Evolutionary conservation across 306 rosid species (phyloP), one percentile per base, ranked within the genome.

Genomic region (Begonia masoniana): DNA sequence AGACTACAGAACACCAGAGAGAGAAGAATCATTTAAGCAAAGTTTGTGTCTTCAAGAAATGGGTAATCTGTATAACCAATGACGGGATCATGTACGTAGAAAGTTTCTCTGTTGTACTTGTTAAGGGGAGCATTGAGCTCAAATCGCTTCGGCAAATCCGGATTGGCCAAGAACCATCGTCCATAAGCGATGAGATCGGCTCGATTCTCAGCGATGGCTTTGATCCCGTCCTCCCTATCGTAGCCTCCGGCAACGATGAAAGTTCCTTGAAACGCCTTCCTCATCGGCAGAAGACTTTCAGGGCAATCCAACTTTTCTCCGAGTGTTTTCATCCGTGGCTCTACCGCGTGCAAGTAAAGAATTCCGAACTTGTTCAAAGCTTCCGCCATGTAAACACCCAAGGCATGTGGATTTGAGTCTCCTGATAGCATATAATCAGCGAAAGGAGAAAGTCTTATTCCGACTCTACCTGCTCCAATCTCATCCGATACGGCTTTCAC

Each of bases 321-420:
- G 47, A 31, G 26, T 47, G 60, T 13, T 75, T 61, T 3, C 94
- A 81, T 87, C 58, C 91, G 70, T 0, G 96, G 87, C 71, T 83
- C 94, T 36, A 78, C 61, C 26, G 72, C 55, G 17, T 83, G 87
- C 52, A 80, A 83, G 23, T 87, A 87, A 15, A 70, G 52, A 15
- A 83, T 61, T 3, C 74, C 77, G 14, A 55, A 63, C 35, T 78
- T 60, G 43, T 58, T 76, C 42, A 83, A 35, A n/a, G n/a, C n/a
- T n/a, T n/a, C n/a, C n/a, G n/a, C n/a, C n/a, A n/a, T n/a, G n/a
- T n/a, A n/a, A n/a, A n/a, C n/a, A n/a, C n/a, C n/a, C n/a, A n/a
- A n/a, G n/a, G n/a, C n/a, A n/a, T n/a, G n/a, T n/a, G n/a, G n/a
- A n/a, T n/a, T n/a, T n/a, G n/a, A n/a, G n/a, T n/a, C n/a, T n/a